A percentile compares a stretch with the other conserved stretches of the same genome.
These are phyloP conservation scores for Apiospora malaysiana DNA, from an alignment of 2,329 filamentous ascomycete species.

Conservation along the genomic window DNA sequence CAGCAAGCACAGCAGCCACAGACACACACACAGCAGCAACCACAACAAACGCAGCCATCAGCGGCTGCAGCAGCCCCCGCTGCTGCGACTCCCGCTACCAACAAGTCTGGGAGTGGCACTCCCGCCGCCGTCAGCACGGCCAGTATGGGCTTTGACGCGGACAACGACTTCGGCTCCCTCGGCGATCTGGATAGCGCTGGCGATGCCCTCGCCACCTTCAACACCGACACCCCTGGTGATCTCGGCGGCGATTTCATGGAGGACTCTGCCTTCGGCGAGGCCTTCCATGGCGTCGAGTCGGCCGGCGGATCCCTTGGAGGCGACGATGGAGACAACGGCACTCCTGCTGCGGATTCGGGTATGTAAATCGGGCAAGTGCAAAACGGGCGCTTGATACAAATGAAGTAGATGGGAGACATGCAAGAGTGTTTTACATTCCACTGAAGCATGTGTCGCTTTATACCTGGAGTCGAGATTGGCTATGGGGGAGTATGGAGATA, in stretches of 20 bases:
- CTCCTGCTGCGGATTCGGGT: constrained; percentile 35
- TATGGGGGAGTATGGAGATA: background rate
- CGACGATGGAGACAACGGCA: constrained; percentile 31
- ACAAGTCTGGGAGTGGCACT: constrained; percentile 49
- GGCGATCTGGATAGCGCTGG: constrained; percentile 73
- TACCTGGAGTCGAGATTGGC: background rate
- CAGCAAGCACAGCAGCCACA: constrained; percentile 18
- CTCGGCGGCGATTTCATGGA: constrained; percentile 66
- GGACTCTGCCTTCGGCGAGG: constrained; percentile 83
- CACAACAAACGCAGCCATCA: constrained; percentile 27
- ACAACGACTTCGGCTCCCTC: constrained; percentile 68
- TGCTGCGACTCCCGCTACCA: background rate
- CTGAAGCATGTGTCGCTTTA: background rate
- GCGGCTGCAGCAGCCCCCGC: background rate
- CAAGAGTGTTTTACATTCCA: background rate
- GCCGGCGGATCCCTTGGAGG: constrained; percentile 23
- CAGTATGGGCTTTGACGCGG: constrained; percentile 49
- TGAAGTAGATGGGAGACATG: background rate
- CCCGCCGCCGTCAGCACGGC: constrained; percentile 39
- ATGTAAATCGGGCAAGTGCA: constrained; percentile 27
- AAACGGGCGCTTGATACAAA: background rate
- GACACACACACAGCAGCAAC: constrained; percentile 37
- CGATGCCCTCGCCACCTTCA: constrained; percentile 71
- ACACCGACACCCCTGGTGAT: constrained; percentile 57
- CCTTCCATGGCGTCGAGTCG: constrained; percentile 70